These are phyloP conservation scores for Tremella yokohamensis DNA, from an alignment of 768 basidiomycete species.

Conservation along the genomic window DNA sequence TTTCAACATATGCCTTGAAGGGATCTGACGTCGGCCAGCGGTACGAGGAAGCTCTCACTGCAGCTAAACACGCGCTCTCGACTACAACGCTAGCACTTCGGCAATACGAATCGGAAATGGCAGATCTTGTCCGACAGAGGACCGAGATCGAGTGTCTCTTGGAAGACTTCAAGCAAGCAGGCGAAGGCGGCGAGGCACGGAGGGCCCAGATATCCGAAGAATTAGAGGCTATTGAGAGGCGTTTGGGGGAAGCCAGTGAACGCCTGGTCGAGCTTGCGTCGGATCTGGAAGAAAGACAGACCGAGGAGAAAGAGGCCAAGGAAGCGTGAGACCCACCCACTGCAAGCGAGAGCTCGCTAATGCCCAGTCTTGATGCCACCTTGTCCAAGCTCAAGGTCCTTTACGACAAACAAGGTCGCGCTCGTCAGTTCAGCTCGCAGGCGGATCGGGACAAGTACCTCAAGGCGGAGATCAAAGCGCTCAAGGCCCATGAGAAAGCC, in stretches of 20 bases:
- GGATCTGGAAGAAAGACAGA: constrained; percentile 60
- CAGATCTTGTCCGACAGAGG: constrained; percentile 75
- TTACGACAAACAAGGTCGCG: constrained; percentile 85
- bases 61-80: constrained; percentile 67
- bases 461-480: constrained; percentile 68
- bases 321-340: constrained; percentile 52
- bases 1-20: background rate
- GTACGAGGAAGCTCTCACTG: constrained; percentile 68
- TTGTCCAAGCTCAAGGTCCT: constrained; percentile 68
- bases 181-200: constrained; percentile 63
- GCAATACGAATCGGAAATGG: constrained; percentile 76
- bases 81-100: constrained; percentile 66
- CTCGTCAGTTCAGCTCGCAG: constrained; percentile 76
- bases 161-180: constrained; percentile 68
- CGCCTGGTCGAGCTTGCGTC: constrained; percentile 66
- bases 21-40: constrained; percentile 53
- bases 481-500: constrained; percentile 59
- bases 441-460: constrained; percentile 80
- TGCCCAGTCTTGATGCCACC: constrained; percentile 64
- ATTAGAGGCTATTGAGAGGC: constrained; percentile 60
- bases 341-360: constrained; percentile 1
- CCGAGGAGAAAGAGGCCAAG: constrained; percentile 55
- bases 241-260: constrained; percentile 63
- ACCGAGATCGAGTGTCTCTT: constrained; percentile 84
- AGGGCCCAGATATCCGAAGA: constrained; percentile 65